Evolutionary conservation across 2,329 filamentous ascomycete genomes (phyloP).

Genomic region (Geosmithia morbida): DNA sequence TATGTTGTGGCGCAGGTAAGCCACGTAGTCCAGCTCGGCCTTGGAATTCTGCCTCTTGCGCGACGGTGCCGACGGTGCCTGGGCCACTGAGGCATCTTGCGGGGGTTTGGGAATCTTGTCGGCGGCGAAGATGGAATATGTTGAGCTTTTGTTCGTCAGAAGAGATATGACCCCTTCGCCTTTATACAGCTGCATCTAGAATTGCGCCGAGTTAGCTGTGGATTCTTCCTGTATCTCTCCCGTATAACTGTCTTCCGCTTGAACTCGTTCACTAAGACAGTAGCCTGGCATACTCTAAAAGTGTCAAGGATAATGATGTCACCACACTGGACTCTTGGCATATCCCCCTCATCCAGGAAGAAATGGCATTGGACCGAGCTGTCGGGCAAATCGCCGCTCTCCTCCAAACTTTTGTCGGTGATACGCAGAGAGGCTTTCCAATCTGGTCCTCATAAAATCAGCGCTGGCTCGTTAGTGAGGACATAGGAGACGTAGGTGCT

Average conservation of each 20-base stretch:
- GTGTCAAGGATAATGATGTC: conserved; percentile 29
- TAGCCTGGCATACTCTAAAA: conserved; percentile 29
- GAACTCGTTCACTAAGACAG: background rate
- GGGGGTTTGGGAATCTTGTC: conserved; percentile 24
- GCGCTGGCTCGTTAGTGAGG: background rate
- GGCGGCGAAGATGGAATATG: conserved; percentile 10
- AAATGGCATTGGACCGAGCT: conserved; percentile 36
- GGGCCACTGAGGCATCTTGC: conserved; percentile 16
- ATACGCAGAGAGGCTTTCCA: conserved; percentile 46
- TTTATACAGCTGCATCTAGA: conserved; percentile 23
- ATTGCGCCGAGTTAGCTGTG: background rate
- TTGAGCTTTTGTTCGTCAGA: conserved; percentile 24
- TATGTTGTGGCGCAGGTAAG: conserved; percentile 28
- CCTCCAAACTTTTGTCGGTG: conserved; percentile 36
- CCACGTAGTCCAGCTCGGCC: conserved; percentile 27
- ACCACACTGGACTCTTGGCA: conserved; percentile 29
- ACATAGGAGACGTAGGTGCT: background rate
- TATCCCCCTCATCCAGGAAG: conserved; percentile 35
- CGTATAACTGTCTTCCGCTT: too few relatives aligned
- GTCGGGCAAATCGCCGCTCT: conserved; percentile 13
- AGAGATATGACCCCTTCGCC: conserved; percentile 21
- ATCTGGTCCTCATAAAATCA: conserved; percentile 22
- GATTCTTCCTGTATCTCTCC: too few relatives aligned
- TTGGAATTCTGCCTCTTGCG: conserved; percentile 8
- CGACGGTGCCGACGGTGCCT: conserved; percentile 6